phyloP scores from a whole-genome alignment of 2,329 filamentous ascomycete species.

The Ceratocystis huliohia region DNA sequence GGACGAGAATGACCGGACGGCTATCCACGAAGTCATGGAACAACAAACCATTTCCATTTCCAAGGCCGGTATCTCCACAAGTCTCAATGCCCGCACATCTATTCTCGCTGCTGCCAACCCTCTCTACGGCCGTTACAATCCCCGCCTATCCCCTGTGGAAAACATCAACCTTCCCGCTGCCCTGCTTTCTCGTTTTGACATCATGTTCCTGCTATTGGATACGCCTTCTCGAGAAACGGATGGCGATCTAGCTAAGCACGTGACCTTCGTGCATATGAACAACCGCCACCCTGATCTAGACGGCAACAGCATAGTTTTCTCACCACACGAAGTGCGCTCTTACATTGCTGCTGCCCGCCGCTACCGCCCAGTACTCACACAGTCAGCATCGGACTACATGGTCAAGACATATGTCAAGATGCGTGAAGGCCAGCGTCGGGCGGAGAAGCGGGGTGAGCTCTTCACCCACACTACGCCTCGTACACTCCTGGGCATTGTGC shows the following conservation, averaged over 20 bases:
- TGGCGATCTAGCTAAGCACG: conserved; percentile 87
- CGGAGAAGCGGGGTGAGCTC: conserved; percentile 80
- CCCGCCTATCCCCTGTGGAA: conserved; percentile 89
- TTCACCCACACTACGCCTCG: conserved; percentile 90
- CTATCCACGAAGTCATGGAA: conserved; percentile 81
- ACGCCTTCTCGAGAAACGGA: conserved; percentile 81
- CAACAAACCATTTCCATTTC: conserved; percentile 78
- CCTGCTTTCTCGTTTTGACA: conserved; percentile 89
- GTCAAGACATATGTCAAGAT: conserved; percentile 92
- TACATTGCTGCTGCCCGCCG: conserved; percentile 89
- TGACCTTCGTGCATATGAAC: conserved; percentile 95
- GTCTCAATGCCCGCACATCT: conserved; percentile 87
- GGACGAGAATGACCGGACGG: conserved; percentile 71
- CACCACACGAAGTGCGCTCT: conserved; percentile 83
- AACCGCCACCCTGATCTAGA: conserved; percentile 72
- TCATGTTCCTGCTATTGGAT: conserved; percentile 93
- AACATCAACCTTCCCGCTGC: conserved; percentile 99
- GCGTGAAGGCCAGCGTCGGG: conserved; percentile 79
- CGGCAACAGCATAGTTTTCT: conserved; percentile 50
- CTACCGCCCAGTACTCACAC: conserved; percentile 76
- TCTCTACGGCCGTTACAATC: conserved; percentile 95
- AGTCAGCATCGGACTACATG: conserved; percentile 84
- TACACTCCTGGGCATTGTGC: conserved; percentile 83
- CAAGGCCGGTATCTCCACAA: conserved; percentile 58
- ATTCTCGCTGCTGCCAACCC: conserved; percentile 95